Evolutionary conservation across 2,329 filamentous ascomycete genomes (phyloP), one percentile per base, ranked within the genome.

Genomic region (Chrysoporthe deuterocubensis): DNA sequence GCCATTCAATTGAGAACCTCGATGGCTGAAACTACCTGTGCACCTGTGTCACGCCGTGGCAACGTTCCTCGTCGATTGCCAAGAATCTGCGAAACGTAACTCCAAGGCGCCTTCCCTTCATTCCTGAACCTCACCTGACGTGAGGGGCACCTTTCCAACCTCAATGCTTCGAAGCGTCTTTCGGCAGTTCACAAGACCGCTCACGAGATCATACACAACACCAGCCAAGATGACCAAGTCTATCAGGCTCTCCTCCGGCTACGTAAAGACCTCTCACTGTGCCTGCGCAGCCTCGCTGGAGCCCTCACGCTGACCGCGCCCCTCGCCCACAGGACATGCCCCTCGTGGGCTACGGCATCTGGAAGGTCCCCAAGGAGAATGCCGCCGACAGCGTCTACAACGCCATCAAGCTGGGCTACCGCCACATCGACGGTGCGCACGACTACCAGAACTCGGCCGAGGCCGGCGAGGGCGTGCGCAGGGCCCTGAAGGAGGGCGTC

Each of bases 391-490:
- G 84, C 71, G 88, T 93, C 66, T 92, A 92, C 81, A 88, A 80
- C 68, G 78, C 82, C 67, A 85, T 86, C 77, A 85, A 85, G 75
- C 75, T 81, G 18, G 84, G 84, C 18, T 86, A 86, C 75, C 79
- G 84, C 44, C 79, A 83, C 69, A 84, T 86, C 68, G 84, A 86
- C 72, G 79, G 81, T 69, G 84, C 84, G 4, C 85, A 83, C 76
- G 82, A 84, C 75, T 91, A 91, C 74, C 82, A 83, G 66, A 92
- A 90, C 67, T 90, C 91, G 76, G 83, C 83, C 65, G 88, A 90
- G 64, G 89, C 91, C 0, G 91, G 89, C 14, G 79, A 83, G 71
- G 90, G 87, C 26, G 87, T 92, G 74, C 85, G 83, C 72, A 84
- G 78, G 54, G 84, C 84, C 59, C 85, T 86, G 72, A 75, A 75